Conservation (phyloP, 2,329 filamentous ascomycete species). For the Fusarium secorum region DNA sequence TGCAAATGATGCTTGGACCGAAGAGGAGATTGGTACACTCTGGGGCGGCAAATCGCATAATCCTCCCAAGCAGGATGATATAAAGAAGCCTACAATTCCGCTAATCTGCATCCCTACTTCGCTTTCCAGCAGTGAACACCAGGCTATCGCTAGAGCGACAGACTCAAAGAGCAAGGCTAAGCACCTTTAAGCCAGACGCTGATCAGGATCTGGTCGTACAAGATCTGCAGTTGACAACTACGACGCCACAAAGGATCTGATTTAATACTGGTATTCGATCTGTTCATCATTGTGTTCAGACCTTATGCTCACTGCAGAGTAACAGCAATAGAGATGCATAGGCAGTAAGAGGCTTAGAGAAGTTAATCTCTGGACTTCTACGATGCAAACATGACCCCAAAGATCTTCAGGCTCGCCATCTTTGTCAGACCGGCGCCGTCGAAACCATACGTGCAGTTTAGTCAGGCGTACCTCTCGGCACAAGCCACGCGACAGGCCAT, state of each 20-base stretch:
- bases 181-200: not conserved
- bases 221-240: slow-evolving; percentile 4
- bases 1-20: slow-evolving; percentile 2
- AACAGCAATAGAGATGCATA: not conserved
- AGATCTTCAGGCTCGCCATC: slow-evolving; percentile 3
- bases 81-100: not conserved
- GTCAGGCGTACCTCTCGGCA: slow-evolving; percentile 1
- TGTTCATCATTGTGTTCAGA: slow-evolving; percentile 5
- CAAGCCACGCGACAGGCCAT: slow-evolving; percentile 18
- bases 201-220: slow-evolving; percentile 1
- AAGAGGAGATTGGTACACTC: not conserved
- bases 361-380: not conserved
- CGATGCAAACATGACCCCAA: not conserved
- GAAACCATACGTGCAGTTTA: slow-evolving; percentile 15
- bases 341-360: not conserved
- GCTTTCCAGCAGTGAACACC: slow-evolving; percentile 7
- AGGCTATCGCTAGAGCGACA: slow-evolving; percentile 7
- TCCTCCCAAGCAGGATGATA: not conserved
- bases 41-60: slow-evolving; percentile 10
- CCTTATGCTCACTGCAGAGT: slow-evolving; percentile 8
- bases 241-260: not conserved
- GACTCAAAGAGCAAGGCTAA: slow-evolving; percentile 7
- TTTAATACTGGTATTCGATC: not conserved
- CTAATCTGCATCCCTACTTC: slow-evolving; percentile 15
- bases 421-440: not conserved